Percentiles rank a stretch among this genome's conserved stretches.
These are phyloP conservation scores for Ustilago tritici DNA, from an alignment of 1,284 basidiomycete genomes.

Conservation along the genomic window DNA sequence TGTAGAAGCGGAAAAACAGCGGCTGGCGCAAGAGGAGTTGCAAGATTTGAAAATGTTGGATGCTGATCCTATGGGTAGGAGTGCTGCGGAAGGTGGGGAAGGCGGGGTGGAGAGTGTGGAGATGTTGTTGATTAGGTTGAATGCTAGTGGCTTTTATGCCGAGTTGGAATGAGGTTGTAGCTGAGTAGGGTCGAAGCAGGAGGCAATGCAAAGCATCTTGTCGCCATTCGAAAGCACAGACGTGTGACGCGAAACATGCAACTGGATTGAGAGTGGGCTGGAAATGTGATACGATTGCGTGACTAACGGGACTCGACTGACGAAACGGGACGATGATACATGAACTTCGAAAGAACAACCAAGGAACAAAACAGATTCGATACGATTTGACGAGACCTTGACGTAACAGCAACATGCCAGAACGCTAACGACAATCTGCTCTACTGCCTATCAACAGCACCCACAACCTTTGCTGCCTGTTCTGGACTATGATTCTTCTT, in stretches of 20 bases:
- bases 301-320: neutral
- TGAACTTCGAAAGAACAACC: neutral
- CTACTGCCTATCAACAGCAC: constrained; percentile 21
- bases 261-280: neutral
- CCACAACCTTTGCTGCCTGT: constrained; percentile 34
- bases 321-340: neutral
- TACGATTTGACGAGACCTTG: neutral
- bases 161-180: constrained; percentile 20
- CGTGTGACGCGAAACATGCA: no score
- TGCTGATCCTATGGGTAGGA: constrained; percentile 14
- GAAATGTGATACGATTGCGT: neutral
- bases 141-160: constrained; percentile 40
- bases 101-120: constrained; percentile 25
- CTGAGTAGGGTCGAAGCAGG: neutral
- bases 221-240: no score
- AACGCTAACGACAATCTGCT: neutral
- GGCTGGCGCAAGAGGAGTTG: constrained; percentile 32
- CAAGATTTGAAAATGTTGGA: constrained; percentile 41
- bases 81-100: constrained; percentile 6
- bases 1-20: constrained; percentile 32
- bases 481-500: constrained; percentile 50
- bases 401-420: neutral
- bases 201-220: neutral
- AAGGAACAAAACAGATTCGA: neutral
- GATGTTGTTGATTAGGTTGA: constrained; percentile 29